Evolutionary conservation across 1,284 basidiomycete species (phyloP), one percentile per base, ranked within the genome.

Genomic region (Fomitopsis betulina): DNA sequence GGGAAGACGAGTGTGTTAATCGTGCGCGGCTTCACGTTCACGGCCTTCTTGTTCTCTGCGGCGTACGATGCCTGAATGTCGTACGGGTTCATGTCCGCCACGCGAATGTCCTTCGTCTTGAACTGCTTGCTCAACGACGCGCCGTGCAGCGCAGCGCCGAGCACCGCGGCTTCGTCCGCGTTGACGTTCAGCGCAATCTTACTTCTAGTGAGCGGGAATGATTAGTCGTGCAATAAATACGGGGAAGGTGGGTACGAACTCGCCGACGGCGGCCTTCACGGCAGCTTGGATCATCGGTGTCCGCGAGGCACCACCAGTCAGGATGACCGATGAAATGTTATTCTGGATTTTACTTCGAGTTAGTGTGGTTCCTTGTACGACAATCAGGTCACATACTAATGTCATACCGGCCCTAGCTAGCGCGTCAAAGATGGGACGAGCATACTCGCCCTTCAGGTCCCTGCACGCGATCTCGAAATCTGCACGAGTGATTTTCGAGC

Each of bases 121-220:
- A 98, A 98, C 70, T 94, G 93, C 40, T 89, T 82, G 67, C 91
- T 94, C 53, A 96, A 82, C 33, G 85, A 83, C 3, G 97, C 97
- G 23, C 95, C 97, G 65, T 97, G 89, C 56, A 98, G 87, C 2
- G 93, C 97, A 5, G 96, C 96, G 51, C 85, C 95, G 55, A 99
- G 85, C 15, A 98, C 96, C 12, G 92, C 91, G 0, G 95, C 94
- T 78, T 99, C 96, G 71, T 99, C 97, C 0, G 96, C 91, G 70
- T 99, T 99, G 57, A 99, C 93, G 66, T 98, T 98, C 67, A 91
- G 82, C 7, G 94, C 93, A 62, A 97, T 90, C 70, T 91, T 91
- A 58, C 86, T 82, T 50, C 86, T 89, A 1, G 40, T n/a, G n/a
- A n/a, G n/a, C 39, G 21, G 61, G 66, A 25, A 67, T 58, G 25